Evolutionary conservation across 345 rosid genomes (phyloP), one percentile per base, ranked within the genome.

Genomic region (Theobroma cacao): DNA sequence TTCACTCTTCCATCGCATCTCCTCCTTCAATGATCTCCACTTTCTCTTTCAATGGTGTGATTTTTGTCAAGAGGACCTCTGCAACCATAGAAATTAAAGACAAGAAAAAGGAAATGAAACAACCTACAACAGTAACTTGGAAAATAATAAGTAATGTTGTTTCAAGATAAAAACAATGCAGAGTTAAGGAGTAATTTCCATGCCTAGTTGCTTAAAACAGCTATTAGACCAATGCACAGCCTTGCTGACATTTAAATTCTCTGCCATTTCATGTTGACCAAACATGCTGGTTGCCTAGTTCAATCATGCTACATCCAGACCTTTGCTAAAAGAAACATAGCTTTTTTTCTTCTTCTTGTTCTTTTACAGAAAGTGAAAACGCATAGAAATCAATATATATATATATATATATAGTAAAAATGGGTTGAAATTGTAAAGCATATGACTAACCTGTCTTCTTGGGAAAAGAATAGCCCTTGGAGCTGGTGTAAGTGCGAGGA

Each of bases 1-100:
- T 70, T 87, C 76, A 91, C 79, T 91, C 94, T 84, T 92, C 98
- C 98, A 93, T 93, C 1, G 87, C 93, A 74, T 93, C 93, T 31
- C 89, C 93, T 64, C 82, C 93, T 84, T 90, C 92, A 48, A 78
- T 82, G 24, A 87, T 83, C 36, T 66, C 87, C 15, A 86, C 93
- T 69, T 77, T 85, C 79, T 90, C 93, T 88, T 78, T 85, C 79
- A 90, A 63, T 47, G 92, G 87, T 0, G 91, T 91, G 38, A 91
- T 89, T 87, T 90, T 93, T 7, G 94, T 91, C 31, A 78, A 28
- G 34, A 93, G 93, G 75, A 93, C 87, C 93, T 93, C 97, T 90
- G 91, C 28, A 77, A 79, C 26, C 40, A 83, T n/a, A 78, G 17
- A 77, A 80, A 66, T 34, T 30, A 11, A 71, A 47, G 58, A 26